A percentile compares a stretch with the other conserved stretches of the same genome.
Evolutionary conservation across 23 red algal species (phyloP).

Genomic region (Gracilaria gracilis): DNA sequence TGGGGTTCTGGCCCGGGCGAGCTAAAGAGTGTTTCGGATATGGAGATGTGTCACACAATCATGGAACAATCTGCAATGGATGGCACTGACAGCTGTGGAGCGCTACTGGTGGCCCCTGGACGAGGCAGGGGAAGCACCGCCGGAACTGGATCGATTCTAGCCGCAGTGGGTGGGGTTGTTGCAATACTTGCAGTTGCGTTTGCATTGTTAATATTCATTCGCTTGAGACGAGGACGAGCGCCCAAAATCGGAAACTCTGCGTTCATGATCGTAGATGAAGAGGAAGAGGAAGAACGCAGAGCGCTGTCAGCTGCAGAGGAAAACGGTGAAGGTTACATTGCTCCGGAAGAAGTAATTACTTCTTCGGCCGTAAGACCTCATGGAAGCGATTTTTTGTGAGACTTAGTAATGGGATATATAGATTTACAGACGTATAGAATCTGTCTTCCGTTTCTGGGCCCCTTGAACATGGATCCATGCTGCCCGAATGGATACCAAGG

Average conservation of each 20-base stretch:
- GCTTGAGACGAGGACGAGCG: neutral
- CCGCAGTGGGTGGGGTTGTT: slow-evolving; percentile 17
- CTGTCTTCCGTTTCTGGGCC: too few relatives aligned
- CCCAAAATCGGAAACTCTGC: neutral
- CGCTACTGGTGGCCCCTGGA: neutral
- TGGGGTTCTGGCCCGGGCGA: slow-evolving; percentile 2
- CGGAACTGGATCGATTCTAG: slow-evolving; percentile 17
- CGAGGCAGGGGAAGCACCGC: neutral
- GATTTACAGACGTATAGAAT: too few relatives aligned
- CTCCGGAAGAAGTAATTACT: slow-evolving; percentile 29
- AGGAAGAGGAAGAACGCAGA: slow-evolving; percentile 55
- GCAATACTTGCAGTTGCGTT: slow-evolving; percentile 38
- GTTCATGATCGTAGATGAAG: slow-evolving; percentile 37
- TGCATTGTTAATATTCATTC: slow-evolving; percentile 47
- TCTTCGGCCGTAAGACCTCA: slow-evolving; percentile 7
- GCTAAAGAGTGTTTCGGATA: slow-evolving; percentile 1
- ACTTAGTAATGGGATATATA: neutral
- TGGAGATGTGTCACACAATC: slow-evolving; percentile 7
- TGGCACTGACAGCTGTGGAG: neutral
- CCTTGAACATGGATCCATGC: too few relatives aligned
- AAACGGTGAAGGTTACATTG: neutral
- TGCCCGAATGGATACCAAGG: too few relatives aligned
- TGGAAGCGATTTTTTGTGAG: neutral
- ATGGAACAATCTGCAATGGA: neutral
- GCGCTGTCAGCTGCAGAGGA: slow-evolving; percentile 36